Evolutionary conservation across 2,329 filamentous ascomycete species (phyloP), one percentile per base, ranked within the genome.

Genomic region (Ophiostoma perfectum): DNA sequence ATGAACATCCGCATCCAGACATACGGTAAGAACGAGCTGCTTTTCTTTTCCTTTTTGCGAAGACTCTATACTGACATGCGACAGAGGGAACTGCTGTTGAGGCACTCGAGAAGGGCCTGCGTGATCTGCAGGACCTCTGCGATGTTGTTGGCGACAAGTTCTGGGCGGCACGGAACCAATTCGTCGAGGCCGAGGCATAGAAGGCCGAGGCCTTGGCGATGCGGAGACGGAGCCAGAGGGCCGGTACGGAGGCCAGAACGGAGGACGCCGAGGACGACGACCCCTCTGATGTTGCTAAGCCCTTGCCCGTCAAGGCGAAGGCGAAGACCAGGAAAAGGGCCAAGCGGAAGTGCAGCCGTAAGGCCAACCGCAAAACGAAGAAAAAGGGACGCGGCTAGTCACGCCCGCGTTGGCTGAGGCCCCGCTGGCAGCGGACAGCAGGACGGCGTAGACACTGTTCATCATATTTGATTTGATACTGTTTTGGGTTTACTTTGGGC

Each of bases 1-100:
- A 97, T 99, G 94, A 97, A 98, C 76, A 82, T 99, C 71, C 88
- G 95, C 75, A 98, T 99, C 71, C 95, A 99, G 80, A 99, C 94
- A 73, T 98, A 95, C 75, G 91, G 94, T 97, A 81, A 77, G 88
- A 9, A 63, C 36, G 3, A 41, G 14, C 4, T 5, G 3, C 16
- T 16, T 38, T 36, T 16, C 38, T 16, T 18, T 36, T 11, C 7
- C 52, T 6, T 4, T 11, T 8, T 12, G n/a, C 4, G 16, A 5
- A 8, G 6, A 14, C 5, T 12, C 6, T 2, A 2, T 47, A 9
- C 47, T 52, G 12, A 66, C 64, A 64, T 14, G 42, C 38, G 0
- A 55, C 65, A 96, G 92, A 92, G 73, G 88, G 87, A 60, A 92
- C 88, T 5, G 94, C 93, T 2, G 88, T 92, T 47, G 89, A 94